A percentile compares a stretch with the other conserved stretches of the same genome.
Evolutionary conservation across 805 yeast species (phyloP).

Genomic region (Saccharomycopsis malanga): DNA sequence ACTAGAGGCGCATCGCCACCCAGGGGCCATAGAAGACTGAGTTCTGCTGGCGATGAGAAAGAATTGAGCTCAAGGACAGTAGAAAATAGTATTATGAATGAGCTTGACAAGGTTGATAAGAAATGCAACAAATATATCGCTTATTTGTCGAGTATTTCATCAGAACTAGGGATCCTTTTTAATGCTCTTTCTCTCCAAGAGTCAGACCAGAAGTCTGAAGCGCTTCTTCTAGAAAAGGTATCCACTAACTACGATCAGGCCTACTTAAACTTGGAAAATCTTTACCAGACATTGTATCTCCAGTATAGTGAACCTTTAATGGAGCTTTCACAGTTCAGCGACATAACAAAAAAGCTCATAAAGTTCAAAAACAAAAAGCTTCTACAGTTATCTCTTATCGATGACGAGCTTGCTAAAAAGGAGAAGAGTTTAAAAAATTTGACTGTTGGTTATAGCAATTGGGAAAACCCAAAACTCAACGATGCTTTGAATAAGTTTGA

Average conservation of each 20-base stretch:
- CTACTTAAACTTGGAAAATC: slow-evolving; percentile 18
- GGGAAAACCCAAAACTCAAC: slow-evolving; percentile 12
- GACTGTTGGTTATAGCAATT: slow-evolving; percentile 14
- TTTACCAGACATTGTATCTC: slow-evolving; percentile 14
- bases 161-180: slow-evolving; percentile 19
- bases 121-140: slow-evolving; percentile 9
- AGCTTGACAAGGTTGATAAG: slow-evolving; percentile 19
- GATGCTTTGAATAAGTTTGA: slow-evolving; percentile 10
- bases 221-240: slow-evolving; percentile 15
- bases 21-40: neutral
- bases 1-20: neutral
- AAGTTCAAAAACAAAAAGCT: slow-evolving; percentile 20
- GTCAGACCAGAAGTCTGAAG: slow-evolving; percentile 5
- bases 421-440: slow-evolving; percentile 14
- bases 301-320: slow-evolving; percentile 19
- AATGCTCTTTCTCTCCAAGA: slow-evolving; percentile 20
- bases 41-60: neutral
- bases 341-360: slow-evolving; percentile 18
- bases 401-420: slow-evolving; percentile 14
- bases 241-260: slow-evolving; percentile 20
- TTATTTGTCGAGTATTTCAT: slow-evolving; percentile 13
- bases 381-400: slow-evolving; percentile 14
- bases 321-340: slow-evolving; percentile 20
- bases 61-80: slow-evolving; percentile 9
- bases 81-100: slow-evolving; percentile 14